A percentile compares a stretch with the other conserved stretches of the same genome.
Conservation (phyloP, 306 rosid species). For the Gastrolobium villosum region DNA sequence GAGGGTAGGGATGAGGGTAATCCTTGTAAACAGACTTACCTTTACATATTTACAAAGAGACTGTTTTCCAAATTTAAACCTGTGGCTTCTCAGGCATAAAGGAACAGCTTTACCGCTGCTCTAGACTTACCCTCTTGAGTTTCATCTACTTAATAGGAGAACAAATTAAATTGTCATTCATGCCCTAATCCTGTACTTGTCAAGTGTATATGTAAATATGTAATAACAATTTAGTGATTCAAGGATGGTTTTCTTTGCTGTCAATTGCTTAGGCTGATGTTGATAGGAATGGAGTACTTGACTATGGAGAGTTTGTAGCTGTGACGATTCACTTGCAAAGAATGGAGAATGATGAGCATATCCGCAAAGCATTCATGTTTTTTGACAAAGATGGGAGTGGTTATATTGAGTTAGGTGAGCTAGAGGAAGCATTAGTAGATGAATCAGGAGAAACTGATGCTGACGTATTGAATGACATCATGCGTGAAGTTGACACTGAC, state of each 20-base stretch:
- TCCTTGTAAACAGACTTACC: too few relatives aligned
- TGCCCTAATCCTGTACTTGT: constrained; percentile 2
- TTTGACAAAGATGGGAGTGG: constrained; percentile 95
- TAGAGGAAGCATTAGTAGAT: constrained; percentile 76
- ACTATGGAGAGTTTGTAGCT: constrained; percentile 98
- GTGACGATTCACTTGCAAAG: constrained; percentile 97
- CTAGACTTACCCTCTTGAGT: background rate
- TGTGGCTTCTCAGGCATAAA: too few relatives aligned
- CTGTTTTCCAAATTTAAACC: too few relatives aligned
- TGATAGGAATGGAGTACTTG: constrained; percentile 96
- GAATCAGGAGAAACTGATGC: constrained; percentile 80
- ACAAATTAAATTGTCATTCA: constrained; percentile 11
- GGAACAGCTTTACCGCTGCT: too few relatives aligned
- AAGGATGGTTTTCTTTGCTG: constrained; percentile 40
- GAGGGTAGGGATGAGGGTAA: too few relatives aligned
- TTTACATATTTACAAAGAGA: too few relatives aligned
- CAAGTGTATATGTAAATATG: constrained; percentile 7
- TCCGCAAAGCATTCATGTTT: constrained; percentile 85
- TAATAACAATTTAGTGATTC: constrained; percentile 28
- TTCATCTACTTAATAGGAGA: background rate
- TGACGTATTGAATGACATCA: constrained; percentile 84
- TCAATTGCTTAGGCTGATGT: constrained; percentile 84
- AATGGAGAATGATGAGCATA: constrained; percentile 97
- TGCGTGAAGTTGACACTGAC: constrained; percentile 98
- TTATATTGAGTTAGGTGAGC: constrained; percentile 84